Conservation (phyloP, 768 basidiomycete species). For the Amanita inopinata region DNA sequence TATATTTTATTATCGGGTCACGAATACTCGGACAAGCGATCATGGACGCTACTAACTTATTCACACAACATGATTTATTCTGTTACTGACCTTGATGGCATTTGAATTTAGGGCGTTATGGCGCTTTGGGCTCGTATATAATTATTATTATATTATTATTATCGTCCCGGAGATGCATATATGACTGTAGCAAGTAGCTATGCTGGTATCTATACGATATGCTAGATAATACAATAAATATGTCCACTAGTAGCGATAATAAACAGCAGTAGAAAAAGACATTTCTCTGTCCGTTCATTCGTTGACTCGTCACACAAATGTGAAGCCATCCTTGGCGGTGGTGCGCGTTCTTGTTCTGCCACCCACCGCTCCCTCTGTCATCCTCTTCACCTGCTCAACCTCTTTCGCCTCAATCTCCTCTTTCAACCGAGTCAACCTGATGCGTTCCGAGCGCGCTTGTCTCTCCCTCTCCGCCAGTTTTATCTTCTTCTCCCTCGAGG, state of each 20-base stretch:
- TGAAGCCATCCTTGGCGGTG: slow-evolving; percentile 26
- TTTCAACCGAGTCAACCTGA: slow-evolving; percentile 28
- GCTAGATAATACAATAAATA: too few relatives aligned
- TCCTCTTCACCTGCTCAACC: slow-evolving; percentile 18
- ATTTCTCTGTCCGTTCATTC: background rate
- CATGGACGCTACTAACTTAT: too few relatives aligned
- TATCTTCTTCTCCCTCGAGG: slow-evolving; percentile 41
- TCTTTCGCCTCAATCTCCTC: slow-evolving; percentile 31
- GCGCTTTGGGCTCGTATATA: background rate
- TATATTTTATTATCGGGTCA: too few relatives aligned
- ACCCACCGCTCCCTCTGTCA: background rate
- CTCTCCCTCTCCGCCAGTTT: slow-evolving; percentile 43
- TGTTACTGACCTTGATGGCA: background rate
- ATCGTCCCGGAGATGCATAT: background rate
- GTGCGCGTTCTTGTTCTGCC: slow-evolving; percentile 11
- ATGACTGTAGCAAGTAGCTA: background rate
- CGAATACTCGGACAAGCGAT: too few relatives aligned
- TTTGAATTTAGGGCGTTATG: too few relatives aligned
- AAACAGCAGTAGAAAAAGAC: too few relatives aligned
- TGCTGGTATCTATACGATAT: too few relatives aligned
- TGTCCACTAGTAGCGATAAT: too few relatives aligned
- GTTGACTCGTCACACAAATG: slow-evolving; percentile 21
- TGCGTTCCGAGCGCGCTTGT: slow-evolving; percentile 28
- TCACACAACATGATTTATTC: too few relatives aligned
- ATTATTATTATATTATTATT: slow-evolving; percentile 4